Conservation (phyloP, 2,329 filamentous ascomycete species). For the Fusarium mangiferae region DNA sequence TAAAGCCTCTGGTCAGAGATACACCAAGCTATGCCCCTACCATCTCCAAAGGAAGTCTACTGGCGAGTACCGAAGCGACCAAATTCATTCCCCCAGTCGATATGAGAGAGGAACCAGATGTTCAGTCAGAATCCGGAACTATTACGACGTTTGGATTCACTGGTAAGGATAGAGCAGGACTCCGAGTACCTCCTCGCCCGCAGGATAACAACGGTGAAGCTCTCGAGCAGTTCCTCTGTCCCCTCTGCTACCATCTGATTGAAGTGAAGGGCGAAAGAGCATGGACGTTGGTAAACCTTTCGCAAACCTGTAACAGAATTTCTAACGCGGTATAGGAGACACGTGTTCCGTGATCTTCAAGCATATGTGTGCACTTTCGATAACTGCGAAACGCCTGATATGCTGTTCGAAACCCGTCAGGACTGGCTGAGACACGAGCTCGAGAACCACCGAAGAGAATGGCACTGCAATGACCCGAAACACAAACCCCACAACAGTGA, state of each 20-base stretch:
- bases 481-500: not conserved
- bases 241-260: not conserved
- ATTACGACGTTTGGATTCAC: not conserved
- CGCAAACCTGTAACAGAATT: fast-evolving
- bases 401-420: not conserved
- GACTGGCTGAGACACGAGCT: not conserved
- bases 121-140: not conserved
- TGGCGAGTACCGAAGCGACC: not conserved
- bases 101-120: not conserved
- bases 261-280: not conserved
- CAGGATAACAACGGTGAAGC: not conserved
- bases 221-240: not conserved
- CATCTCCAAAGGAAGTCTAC: not conserved
- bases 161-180: fast-evolving
- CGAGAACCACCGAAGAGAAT: not conserved
- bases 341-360: not conserved
- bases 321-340: not conserved
- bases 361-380: not conserved
- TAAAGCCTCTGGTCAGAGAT: too few relatives aligned
- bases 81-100: not conserved
- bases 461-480: not conserved
- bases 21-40: not conserved
- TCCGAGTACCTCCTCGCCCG: not conserved
- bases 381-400: not conserved
- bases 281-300: not conserved